Evolutionary conservation across 73 alveolate species (phyloP).

Genomic region (Paraurostyla sp.): DNA sequence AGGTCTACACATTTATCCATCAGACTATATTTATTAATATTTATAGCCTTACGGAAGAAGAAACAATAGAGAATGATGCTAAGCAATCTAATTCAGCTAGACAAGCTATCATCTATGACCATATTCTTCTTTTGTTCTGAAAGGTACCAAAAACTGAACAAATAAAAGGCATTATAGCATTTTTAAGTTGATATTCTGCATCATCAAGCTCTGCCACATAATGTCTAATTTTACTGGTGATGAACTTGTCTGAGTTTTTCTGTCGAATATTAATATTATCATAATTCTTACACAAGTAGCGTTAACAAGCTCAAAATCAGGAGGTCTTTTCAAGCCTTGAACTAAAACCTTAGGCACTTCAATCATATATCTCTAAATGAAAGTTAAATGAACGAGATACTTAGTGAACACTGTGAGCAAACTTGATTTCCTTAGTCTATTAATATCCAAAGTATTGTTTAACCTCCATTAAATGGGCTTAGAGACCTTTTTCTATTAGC

Average conservation of each 20-base stretch:
- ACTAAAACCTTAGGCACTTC: slow-evolving; percentile 83
- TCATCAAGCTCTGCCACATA: slow-evolving; percentile 74
- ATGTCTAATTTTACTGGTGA: slow-evolving; percentile 72
- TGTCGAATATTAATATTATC: slow-evolving; percentile 58
- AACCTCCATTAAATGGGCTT: background rate
- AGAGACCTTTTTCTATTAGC: background rate
- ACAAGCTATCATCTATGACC: slow-evolving; percentile 65
- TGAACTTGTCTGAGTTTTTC: slow-evolving; percentile 78
- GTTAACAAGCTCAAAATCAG: slow-evolving; percentile 69
- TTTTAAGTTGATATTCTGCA: slow-evolving; percentile 73
- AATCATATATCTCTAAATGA: slow-evolving; percentile 75
- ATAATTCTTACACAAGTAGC: slow-evolving; percentile 17
- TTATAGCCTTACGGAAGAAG: background rate
- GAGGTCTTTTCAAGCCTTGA: slow-evolving; percentile 81
- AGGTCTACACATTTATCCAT: slow-evolving; percentile 79
- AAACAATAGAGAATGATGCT: slow-evolving; percentile 69
- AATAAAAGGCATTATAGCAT: slow-evolving; percentile 78
- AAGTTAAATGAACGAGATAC: background rate
- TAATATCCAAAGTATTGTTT: slow-evolving; percentile 20
- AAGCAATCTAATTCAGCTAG: slow-evolving; percentile 80
- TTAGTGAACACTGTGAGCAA: slow-evolving; percentile 61
- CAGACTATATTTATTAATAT: slow-evolving; percentile 50
- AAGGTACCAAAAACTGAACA: slow-evolving; percentile 70
- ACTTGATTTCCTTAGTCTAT: slow-evolving; percentile 32
- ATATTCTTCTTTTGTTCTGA: slow-evolving; percentile 66